Conservation (phyloP, 2,329 filamentous ascomycete species). For the Helminthosporium solani region DNA sequence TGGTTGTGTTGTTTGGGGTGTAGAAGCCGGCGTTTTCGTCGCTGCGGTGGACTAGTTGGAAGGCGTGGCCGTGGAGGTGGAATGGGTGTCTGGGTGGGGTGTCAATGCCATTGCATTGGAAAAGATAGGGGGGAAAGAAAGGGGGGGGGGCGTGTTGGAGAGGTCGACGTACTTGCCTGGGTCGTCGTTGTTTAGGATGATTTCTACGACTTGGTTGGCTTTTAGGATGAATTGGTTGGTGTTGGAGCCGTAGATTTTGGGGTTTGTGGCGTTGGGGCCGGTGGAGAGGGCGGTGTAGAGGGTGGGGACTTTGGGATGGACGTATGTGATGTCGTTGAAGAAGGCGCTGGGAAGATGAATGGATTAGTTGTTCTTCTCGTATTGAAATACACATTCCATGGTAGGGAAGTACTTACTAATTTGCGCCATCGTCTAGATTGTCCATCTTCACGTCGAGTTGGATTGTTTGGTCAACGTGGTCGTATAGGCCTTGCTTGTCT, state of each 20-base stretch:
- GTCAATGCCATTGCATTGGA: slow-evolving; percentile 59
- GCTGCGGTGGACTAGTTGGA: slow-evolving; percentile 39
- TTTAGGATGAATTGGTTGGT: slow-evolving; percentile 63
- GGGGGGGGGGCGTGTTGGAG: too few species aligned
- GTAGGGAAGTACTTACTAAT: slow-evolving; percentile 54
- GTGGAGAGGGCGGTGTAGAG: slow-evolving; percentile 74
- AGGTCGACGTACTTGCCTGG: slow-evolving; percentile 52
- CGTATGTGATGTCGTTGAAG: slow-evolving; percentile 75
- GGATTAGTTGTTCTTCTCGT: background rate
- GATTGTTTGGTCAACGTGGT: slow-evolving; percentile 63
- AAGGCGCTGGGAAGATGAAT: slow-evolving; percentile 42
- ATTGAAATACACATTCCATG: background rate
- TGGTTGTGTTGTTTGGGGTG: slow-evolving; percentile 38
- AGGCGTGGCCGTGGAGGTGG: slow-evolving; percentile 63
- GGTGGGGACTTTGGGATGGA: slow-evolving; percentile 71
- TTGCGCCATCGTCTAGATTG: slow-evolving; percentile 65
- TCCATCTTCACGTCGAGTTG: slow-evolving; percentile 63
- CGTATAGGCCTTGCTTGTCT: slow-evolving; percentile 63
- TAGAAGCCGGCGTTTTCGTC: slow-evolving; percentile 51
- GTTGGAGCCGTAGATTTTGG: slow-evolving; percentile 53
- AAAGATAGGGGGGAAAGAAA: slow-evolving; percentile 67
- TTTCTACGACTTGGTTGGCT: slow-evolving; percentile 66
- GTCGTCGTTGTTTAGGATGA: slow-evolving; percentile 77
- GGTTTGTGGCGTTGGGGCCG: slow-evolving; percentile 49
- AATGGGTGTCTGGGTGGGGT: slow-evolving; percentile 54